Percentiles rank a stretch among this genome's conserved stretches.
phyloP scores from a whole-genome alignment of 371 early-diverging fungal genomes.

The Syncephalastrum racemosum region DNA sequence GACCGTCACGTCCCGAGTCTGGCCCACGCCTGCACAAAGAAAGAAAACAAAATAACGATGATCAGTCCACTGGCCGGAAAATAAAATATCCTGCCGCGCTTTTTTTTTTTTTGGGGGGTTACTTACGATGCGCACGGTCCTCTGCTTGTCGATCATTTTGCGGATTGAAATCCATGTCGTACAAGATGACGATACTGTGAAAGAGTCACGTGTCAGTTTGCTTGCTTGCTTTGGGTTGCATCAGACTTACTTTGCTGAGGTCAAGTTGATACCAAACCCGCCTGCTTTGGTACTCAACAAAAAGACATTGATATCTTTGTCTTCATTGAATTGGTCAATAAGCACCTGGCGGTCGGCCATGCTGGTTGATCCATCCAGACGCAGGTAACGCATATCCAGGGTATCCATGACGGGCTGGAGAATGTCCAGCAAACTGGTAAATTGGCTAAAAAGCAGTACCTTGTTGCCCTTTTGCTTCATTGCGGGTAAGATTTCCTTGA shows the following conservation, averaged over 20 bases:
- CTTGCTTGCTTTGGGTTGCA: not conserved
- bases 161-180: constrained; percentile 94
- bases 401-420: constrained; percentile 54
- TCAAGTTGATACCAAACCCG: constrained; percentile 91
- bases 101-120: not conserved
- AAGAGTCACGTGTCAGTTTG: not conserved
- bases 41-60: not conserved
- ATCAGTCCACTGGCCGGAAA: too few species aligned
- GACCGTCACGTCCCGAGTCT: constrained; percentile 83
- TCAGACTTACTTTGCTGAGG: constrained; percentile 72
- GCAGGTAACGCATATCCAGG: constrained; percentile 47
- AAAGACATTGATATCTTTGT: constrained; percentile 68
- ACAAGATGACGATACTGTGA: constrained; percentile 75
- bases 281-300: constrained; percentile 92
- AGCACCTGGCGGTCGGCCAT: constrained; percentile 69
- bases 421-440: constrained; percentile 70
- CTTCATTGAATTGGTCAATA: constrained; percentile 80
- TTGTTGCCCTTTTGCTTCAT: constrained; percentile 59
- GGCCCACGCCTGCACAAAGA: constrained; percentile 72
- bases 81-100: too few species aligned
- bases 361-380: constrained; percentile 69
- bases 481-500: constrained; percentile 61
- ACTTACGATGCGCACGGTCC: constrained; percentile 83
- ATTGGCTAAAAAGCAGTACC: constrained; percentile 82
- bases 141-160: constrained; percentile 96